Evolutionary conservation across 2,329 filamentous ascomycete genomes (phyloP), one percentile per base, ranked within the genome.

Genomic region (Colletotrichum sp.): DNA sequence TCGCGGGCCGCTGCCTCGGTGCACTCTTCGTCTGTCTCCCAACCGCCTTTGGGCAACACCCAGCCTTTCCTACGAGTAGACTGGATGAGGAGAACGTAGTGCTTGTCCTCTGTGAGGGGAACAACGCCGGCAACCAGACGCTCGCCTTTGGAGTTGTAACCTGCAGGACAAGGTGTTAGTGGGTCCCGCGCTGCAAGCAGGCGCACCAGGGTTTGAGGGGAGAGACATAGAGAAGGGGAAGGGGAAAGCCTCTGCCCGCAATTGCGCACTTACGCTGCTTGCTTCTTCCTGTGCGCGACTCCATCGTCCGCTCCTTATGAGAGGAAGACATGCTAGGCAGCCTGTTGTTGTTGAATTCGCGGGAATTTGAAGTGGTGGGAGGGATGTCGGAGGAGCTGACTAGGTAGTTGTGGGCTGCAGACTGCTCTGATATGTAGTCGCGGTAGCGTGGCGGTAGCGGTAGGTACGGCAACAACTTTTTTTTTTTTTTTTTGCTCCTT

Each of bases 41-140:
- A 99, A 77, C 97, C 97, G 83, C 97, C 97, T 85, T 99, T 99
- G 77, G 97, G 97, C 75, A 99, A 90, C 59, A 99, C 97, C 97
- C 97, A 99, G 81, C 95, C 95, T 84, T 95, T 95, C 81, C 96
- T 93, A 79, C 95, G 92, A 69, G 95, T 96, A 71, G 96, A 98
- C 88, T 98, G 96, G 81, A 99, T 98, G 80, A 99, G 90, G 80
- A 99, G 90, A 77, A 99, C 96, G 85, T 95, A 94, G 81, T 93
- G 93, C 85, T 95, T 96, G 87, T 98, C 96, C 81, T 90, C 86
- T 71, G 95, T 97, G 79, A 99, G 89, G 79, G 97, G 95, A 64
- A 99, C 97, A 75, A 99, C 93, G 80, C 97, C 97, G 77, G 97
- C 96, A 81, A 99, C 97, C 77, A 99, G 93, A 79, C 97, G 94